A percentile compares a stretch with the other conserved stretches of the same genome.
These are phyloP conservation scores for Globisporangium nodosum DNA, from an alignment of 352 stramenopile species.

Conservation along the genomic window DNA sequence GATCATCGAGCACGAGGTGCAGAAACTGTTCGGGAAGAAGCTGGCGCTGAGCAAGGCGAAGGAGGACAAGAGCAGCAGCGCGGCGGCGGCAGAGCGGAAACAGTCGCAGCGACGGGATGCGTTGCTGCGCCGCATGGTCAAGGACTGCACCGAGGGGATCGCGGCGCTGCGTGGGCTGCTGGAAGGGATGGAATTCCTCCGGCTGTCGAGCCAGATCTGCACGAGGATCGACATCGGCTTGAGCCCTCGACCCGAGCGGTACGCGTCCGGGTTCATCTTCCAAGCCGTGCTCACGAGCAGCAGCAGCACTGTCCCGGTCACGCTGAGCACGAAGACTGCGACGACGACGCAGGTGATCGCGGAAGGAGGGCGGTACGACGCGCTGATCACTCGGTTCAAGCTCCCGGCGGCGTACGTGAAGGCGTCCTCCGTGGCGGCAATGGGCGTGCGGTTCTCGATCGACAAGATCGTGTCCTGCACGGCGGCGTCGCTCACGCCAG, in stretches of 20 bases:
- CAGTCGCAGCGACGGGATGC: constrained; percentile 64
- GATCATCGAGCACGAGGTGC: constrained; percentile 57
- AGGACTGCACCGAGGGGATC: constrained; percentile 68
- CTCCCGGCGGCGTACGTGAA: constrained; percentile 75
- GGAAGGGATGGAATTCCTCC: constrained; percentile 67
- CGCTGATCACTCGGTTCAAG: constrained; percentile 80
- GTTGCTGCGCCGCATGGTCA: constrained; percentile 53
- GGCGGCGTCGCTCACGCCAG: constrained; percentile 26
- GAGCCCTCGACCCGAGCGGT: constrained; percentile 68
- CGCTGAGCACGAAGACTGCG: constrained; percentile 21
- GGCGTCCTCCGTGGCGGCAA: constrained; percentile 57
- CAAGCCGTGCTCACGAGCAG: constrained; percentile 60
- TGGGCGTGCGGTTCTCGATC: constrained; percentile 82
- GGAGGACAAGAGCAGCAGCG: constrained; percentile 5
- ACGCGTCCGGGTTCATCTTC: constrained; percentile 80
- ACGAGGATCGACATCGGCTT: constrained; percentile 69
- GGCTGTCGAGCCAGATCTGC: constrained; percentile 50
- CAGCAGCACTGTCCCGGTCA: neutral
- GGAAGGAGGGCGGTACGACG: constrained; percentile 79
- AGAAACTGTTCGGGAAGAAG: constrained; percentile 53
- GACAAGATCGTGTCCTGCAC: constrained; percentile 83
- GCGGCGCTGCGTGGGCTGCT: constrained; percentile 56
- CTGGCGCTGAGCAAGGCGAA: constrained; percentile 22
- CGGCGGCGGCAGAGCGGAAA: constrained; percentile 27
- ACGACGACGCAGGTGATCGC: constrained; percentile 68